A percentile compares a stretch with the other conserved stretches of the same genome.
Evolutionary conservation across 176 grass and related monocot genomes (phyloP).

Genomic region (Zoysia pacifica): DNA sequence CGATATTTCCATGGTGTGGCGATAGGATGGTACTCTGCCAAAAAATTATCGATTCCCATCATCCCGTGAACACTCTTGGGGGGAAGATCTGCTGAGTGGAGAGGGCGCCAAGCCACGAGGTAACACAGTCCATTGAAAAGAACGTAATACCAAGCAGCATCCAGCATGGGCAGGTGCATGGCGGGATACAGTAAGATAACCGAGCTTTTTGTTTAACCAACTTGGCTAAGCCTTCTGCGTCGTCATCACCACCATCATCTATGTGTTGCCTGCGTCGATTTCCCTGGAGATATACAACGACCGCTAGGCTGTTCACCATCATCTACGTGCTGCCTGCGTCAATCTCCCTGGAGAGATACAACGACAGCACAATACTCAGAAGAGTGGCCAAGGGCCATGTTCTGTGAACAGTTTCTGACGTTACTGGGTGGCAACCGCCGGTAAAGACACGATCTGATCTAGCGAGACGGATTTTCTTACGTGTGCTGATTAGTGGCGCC

Average conservation of each 20-base stretch:
- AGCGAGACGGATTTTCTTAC: slow-evolving; percentile 3
- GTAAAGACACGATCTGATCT: background rate
- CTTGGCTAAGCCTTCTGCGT: background rate
- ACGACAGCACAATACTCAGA: no score
- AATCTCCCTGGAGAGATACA: no score
- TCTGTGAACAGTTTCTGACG: background rate
- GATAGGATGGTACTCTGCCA: background rate
- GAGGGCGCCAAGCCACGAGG: slow-evolving; percentile 20
- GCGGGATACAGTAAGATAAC: slow-evolving; percentile 12
- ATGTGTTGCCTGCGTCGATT: background rate
- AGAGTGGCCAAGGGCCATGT: no score
- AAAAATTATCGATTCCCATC: background rate
- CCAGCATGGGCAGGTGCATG: no score
- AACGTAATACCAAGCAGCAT: background rate
- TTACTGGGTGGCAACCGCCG: background rate
- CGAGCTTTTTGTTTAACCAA: background rate
- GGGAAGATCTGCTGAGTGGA: slow-evolving; percentile 5
- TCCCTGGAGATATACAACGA: no score
- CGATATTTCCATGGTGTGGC: background rate
- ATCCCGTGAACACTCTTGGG: background rate
- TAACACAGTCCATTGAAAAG: slow-evolving; percentile 9
- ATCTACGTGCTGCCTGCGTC: no score
- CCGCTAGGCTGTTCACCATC: no score
- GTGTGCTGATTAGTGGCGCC: slow-evolving; percentile 10
- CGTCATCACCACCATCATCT: no score